These are phyloP conservation scores for Thielaviopsis euricoi DNA, from an alignment of 2,329 filamentous ascomycete species.

Conservation along the genomic window DNA sequence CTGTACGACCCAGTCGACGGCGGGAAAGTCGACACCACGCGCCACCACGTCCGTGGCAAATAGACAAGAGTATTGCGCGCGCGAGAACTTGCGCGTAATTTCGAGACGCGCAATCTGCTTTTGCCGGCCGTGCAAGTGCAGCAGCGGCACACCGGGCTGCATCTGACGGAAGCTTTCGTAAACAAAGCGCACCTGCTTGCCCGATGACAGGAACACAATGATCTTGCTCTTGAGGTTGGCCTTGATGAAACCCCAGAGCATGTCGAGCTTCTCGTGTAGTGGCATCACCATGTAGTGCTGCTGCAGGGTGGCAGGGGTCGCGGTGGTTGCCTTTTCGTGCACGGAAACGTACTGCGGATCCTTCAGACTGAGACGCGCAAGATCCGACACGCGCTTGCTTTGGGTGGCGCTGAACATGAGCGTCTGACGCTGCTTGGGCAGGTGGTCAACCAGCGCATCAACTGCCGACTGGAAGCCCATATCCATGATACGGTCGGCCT, in stretches of 20 bases:
- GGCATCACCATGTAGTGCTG: slow-evolving; percentile 85
- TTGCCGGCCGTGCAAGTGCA: slow-evolving; percentile 87
- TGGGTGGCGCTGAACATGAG: slow-evolving; percentile 93
- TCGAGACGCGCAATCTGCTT: slow-evolving; percentile 81
- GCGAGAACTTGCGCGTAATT: slow-evolving; percentile 68
- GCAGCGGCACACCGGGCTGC: slow-evolving; percentile 80
- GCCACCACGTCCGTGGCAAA: slow-evolving; percentile 95
- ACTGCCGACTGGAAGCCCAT: slow-evolving; percentile 89
- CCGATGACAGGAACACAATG: slow-evolving; percentile 84
- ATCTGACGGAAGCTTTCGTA: slow-evolving; percentile 87
- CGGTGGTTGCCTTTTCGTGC: slow-evolving; percentile 62
- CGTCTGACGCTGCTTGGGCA: slow-evolving; percentile 75
- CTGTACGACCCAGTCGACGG: slow-evolving; percentile 98
- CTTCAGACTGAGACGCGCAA: slow-evolving; percentile 71
- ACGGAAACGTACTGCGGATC: slow-evolving; percentile 93
- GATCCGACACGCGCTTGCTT: slow-evolving; percentile 81
- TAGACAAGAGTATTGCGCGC: slow-evolving; percentile 68
- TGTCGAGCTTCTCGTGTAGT: slow-evolving; percentile 77
- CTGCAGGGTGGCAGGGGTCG: slow-evolving; percentile 70
- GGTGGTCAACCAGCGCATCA: slow-evolving; percentile 82
- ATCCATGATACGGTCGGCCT: slow-evolving; percentile 92
- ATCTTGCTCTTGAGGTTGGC: slow-evolving; percentile 87
- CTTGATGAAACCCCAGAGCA: slow-evolving; percentile 81
- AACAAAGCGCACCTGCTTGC: slow-evolving; percentile 90
- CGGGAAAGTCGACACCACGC: slow-evolving; percentile 84